These are phyloP conservation scores for Xanthoconium purpureum DNA, from an alignment of 768 basidiomycete genomes.

Conservation along the genomic window DNA sequence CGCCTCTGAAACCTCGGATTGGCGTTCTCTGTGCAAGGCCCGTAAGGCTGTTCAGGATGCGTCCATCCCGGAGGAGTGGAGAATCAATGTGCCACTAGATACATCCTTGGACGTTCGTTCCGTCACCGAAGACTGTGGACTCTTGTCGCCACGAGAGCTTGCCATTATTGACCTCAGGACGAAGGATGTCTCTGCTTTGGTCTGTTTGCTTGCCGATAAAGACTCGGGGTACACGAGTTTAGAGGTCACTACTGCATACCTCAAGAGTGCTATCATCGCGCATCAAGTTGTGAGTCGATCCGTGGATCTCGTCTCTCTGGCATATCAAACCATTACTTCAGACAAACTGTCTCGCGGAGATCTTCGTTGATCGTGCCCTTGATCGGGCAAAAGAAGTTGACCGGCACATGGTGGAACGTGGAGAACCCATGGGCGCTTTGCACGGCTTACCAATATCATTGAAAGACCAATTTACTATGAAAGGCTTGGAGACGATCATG, in stretches of 20 bases:
- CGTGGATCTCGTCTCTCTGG: background rate
- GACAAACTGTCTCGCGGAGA: slow-evolving; percentile 30
- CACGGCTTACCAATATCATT: slow-evolving; percentile 44
- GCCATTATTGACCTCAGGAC: slow-evolving; percentile 22
- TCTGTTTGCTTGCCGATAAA: slow-evolving; percentile 19
- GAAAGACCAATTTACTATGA: slow-evolving; percentile 56
- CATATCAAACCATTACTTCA: background rate
- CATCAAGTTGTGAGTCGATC: slow-evolving; percentile 23
- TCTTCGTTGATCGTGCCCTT: slow-evolving; percentile 26
- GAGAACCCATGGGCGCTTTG: slow-evolving; percentile 38
- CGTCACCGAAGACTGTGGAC: slow-evolving; percentile 20
- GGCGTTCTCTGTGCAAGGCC: slow-evolving; percentile 19
- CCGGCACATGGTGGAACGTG: slow-evolving; percentile 17
- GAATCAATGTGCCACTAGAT: slow-evolving; percentile 17
- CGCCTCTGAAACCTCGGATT: slow-evolving; percentile 7
- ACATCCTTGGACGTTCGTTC: slow-evolving; percentile 18
- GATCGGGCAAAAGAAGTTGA: slow-evolving; percentile 28
- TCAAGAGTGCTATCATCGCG: slow-evolving; percentile 28
- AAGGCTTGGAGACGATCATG: slow-evolving; percentile 60
- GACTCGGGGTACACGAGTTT: slow-evolving; percentile 23
- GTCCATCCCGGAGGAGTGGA: slow-evolving; percentile 26
- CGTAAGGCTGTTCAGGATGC: slow-evolving; percentile 21
- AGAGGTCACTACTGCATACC: slow-evolving; percentile 28
- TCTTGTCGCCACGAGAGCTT: slow-evolving; percentile 23
- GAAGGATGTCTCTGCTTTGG: slow-evolving; percentile 24